A percentile compares a stretch with the other conserved stretches of the same genome.
Conservation (phyloP, 768 basidiomycete genomes). For the Rubroboletus pulcherrimus region DNA sequence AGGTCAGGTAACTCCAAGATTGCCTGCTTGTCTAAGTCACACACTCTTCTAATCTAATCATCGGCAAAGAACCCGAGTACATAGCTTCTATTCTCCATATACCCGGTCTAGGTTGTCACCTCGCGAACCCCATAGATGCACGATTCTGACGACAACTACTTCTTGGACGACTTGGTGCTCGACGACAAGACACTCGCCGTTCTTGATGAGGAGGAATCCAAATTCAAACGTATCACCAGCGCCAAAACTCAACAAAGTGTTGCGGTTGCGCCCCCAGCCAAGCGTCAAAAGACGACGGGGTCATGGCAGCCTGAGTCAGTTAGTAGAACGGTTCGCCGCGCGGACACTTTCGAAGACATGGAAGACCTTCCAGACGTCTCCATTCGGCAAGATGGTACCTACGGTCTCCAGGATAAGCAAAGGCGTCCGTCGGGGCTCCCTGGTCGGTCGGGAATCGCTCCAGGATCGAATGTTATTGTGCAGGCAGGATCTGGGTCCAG, state of each 20-base stretch:
- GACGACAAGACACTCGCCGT: slow-evolving; percentile 60
- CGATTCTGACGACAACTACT: slow-evolving; percentile 67
- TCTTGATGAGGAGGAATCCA: slow-evolving; percentile 56
- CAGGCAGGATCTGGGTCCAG: slow-evolving; percentile 8
- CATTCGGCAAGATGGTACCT: slow-evolving; percentile 55
- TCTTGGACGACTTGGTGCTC: slow-evolving; percentile 58
- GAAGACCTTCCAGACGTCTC: slow-evolving; percentile 64
- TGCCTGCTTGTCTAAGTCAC: neutral
- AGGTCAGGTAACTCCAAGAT: neutral
- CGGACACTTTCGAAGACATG: slow-evolving; percentile 34
- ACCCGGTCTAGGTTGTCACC: neutral
- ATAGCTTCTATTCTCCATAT: neutral
- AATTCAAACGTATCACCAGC: slow-evolving; percentile 26
- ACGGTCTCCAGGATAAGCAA: slow-evolving; percentile 37
- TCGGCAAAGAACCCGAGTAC: neutral
- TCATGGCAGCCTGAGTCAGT: slow-evolving; percentile 42
- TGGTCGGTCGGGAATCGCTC: slow-evolving; percentile 9
- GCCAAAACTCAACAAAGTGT: slow-evolving; percentile 24
- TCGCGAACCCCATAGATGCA: slow-evolving; percentile 40
- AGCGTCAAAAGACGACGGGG: slow-evolving; percentile 52
- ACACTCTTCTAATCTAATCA: neutral
- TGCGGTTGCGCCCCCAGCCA: slow-evolving; percentile 40
- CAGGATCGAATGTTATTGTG: slow-evolving; percentile 7
- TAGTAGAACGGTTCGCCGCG: slow-evolving; percentile 18
- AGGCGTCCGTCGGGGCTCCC: slow-evolving; percentile 11